These are phyloP conservation scores for Dryas integrifolia DNA, from an alignment of 331 rosid species.

Conservation along the genomic window DNA sequence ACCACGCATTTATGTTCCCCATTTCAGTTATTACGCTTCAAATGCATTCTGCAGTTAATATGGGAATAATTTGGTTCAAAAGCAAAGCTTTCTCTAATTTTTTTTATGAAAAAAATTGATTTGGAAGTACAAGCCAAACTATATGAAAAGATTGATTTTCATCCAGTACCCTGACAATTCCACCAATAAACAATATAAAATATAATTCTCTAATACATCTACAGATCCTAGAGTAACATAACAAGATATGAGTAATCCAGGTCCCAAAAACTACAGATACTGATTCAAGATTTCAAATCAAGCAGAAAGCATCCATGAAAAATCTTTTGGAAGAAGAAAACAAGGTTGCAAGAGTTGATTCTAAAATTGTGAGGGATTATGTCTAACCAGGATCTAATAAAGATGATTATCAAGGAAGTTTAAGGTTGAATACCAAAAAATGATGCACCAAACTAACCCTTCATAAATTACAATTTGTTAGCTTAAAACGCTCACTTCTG, in stretches of 20 bases:
- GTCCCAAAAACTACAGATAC: neutral
- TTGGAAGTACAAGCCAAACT: neutral
- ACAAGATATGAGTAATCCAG: neutral
- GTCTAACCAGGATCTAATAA: neutral
- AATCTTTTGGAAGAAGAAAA: neutral
- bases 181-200: neutral
- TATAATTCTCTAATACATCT: neutral
- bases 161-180: neutral
- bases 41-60: too few species aligned
- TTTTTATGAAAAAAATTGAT: neutral
- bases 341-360: neutral
- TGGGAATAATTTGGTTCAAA: too few species aligned
- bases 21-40: too few species aligned
- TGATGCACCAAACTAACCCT: neutral
- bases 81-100: too few species aligned
- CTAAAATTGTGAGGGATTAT: neutral
- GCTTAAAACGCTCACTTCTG: neutral
- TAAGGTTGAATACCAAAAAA: neutral
- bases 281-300: neutral
- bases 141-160: neutral
- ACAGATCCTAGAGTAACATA: neutral
- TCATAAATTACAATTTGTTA: neutral
- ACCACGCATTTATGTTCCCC: too few species aligned
- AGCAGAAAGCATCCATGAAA: neutral
- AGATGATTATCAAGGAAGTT: neutral